phyloP scores from a whole-genome alignment of 768 basidiomycete genomes.

The Boletellus ananas region DNA sequence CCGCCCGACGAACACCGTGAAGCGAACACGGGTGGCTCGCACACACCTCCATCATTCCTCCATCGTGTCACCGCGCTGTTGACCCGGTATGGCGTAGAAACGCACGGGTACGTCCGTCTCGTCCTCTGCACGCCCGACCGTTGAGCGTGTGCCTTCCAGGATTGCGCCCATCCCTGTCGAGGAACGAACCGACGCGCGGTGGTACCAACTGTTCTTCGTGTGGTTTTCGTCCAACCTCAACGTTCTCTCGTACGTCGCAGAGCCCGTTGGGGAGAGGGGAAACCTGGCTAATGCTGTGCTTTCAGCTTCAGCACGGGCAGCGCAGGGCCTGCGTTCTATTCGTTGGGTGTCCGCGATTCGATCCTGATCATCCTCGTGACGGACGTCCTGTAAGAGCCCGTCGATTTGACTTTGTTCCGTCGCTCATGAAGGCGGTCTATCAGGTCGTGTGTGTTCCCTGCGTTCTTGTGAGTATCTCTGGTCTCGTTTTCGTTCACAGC shows the following conservation, averaged over 20 bases:
- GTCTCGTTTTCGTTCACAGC: background rate
- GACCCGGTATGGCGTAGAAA: constrained; percentile 37
- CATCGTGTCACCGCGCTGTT: constrained; percentile 27
- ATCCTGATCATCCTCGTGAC: constrained; percentile 39
- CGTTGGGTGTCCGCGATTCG: constrained; percentile 42
- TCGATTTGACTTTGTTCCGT: background rate
- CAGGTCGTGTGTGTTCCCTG: constrained; percentile 35
- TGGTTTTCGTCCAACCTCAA: constrained; percentile 49
- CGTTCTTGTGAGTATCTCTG: constrained; percentile 33
- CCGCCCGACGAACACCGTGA: background rate
- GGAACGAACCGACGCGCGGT: constrained; percentile 37
- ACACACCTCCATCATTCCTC: constrained; percentile 12
- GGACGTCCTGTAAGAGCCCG: constrained; percentile 39
- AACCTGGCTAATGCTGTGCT: background rate
- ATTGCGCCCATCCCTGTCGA: constrained; percentile 37
- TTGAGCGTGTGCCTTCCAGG: constrained; percentile 15
- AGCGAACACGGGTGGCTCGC: background rate
- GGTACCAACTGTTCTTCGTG: constrained; percentile 49
- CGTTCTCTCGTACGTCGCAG: constrained; percentile 35
- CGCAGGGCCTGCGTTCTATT: constrained; percentile 48
- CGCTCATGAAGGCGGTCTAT: background rate
- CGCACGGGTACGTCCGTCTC: constrained; percentile 34
- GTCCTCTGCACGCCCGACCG: background rate
- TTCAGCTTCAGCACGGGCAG: constrained; percentile 47
- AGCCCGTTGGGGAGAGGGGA: no score